phyloP scores from a whole-genome alignment of 176 grass and related monocot genomes.

The Lolium rigidum region DNA sequence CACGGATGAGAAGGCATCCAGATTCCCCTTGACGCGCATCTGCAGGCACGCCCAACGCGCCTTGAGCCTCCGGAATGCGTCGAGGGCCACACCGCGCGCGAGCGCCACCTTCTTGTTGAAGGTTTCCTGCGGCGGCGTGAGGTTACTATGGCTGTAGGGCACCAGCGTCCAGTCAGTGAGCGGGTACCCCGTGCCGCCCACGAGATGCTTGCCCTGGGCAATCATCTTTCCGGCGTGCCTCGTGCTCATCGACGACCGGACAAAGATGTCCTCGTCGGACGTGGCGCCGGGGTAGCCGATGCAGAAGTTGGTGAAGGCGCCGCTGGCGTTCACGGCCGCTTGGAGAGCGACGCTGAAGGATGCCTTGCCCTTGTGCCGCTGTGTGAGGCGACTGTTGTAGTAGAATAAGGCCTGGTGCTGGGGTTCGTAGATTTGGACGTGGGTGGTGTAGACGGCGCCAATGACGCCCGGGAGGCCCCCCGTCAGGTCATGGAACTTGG shows the following conservation, averaged over 20 bases:
- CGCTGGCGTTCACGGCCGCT: slow-evolving; percentile 64
- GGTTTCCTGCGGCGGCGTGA: slow-evolving; percentile 72
- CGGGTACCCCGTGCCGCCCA: slow-evolving; percentile 67
- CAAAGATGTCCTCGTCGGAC: slow-evolving; percentile 75
- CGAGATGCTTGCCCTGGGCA: slow-evolving; percentile 69
- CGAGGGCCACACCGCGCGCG: slow-evolving; percentile 27
- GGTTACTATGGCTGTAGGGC: slow-evolving; percentile 74
- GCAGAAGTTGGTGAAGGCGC: slow-evolving; percentile 79
- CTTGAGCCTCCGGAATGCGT: slow-evolving; percentile 48
- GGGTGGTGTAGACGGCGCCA: slow-evolving; percentile 89
- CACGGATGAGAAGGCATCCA: slow-evolving; percentile 58
- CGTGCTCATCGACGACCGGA: background rate
- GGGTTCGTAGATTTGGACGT: slow-evolving; percentile 70
- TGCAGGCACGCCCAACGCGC: slow-evolving; percentile 73
- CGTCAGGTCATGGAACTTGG: slow-evolving; percentile 41
- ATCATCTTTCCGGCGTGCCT: slow-evolving; percentile 60
- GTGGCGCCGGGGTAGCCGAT: slow-evolving; percentile 72
- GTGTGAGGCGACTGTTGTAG: slow-evolving; percentile 81
- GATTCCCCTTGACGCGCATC: slow-evolving; percentile 65
- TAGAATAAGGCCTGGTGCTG: slow-evolving; percentile 41
- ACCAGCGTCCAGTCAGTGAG: slow-evolving; percentile 81
- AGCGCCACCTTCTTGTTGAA: slow-evolving; percentile 72
- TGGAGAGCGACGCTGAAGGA: slow-evolving; percentile 86
- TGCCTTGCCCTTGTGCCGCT: slow-evolving; percentile 77
- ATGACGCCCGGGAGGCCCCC: slow-evolving; percentile 51